Evolutionary conservation across 805 yeast genomes (phyloP).

Genomic region (Kuraishia floccosa): DNA sequence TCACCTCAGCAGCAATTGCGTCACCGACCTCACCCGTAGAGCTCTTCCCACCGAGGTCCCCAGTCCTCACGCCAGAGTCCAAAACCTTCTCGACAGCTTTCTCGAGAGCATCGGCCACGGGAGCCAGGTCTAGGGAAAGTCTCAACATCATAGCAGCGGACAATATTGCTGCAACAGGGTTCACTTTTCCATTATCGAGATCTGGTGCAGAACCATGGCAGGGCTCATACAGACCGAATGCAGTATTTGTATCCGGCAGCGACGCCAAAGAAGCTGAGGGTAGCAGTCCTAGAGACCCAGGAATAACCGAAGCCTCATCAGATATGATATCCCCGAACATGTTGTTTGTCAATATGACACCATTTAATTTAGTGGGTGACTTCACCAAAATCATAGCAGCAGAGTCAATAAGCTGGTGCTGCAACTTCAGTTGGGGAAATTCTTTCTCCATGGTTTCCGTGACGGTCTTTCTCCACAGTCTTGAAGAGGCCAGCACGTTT

Average conservation of each 20-base stretch:
- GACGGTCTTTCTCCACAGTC: slow-evolving; percentile 94
- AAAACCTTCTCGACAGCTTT: slow-evolving; percentile 76
- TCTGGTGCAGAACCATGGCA: slow-evolving; percentile 99
- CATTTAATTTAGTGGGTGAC: slow-evolving; percentile 84
- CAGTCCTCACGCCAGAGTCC: slow-evolving; percentile 81
- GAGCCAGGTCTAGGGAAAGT: slow-evolving; percentile 69
- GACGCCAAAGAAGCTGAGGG: slow-evolving; percentile 97
- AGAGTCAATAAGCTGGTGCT: slow-evolving; percentile 95
- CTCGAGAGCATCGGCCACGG: slow-evolving; percentile 85
- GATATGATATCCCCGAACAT: slow-evolving; percentile 98
- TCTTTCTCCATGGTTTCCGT: slow-evolving; percentile 75
- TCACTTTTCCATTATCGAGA: slow-evolving; percentile 75
- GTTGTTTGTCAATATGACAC: slow-evolving; percentile 85
- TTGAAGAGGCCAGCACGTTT: slow-evolving; percentile 89
- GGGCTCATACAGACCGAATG: slow-evolving; percentile 96
- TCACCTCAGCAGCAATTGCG: slow-evolving; percentile 74
- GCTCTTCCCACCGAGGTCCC: slow-evolving; percentile 78
- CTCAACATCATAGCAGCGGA: slow-evolving; percentile 97
- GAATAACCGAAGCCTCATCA: slow-evolving; percentile 96
- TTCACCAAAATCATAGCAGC: slow-evolving; percentile 97
- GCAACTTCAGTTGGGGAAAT: slow-evolving; percentile 78
- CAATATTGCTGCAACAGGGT: slow-evolving; percentile 90
- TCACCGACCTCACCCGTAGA: slow-evolving; percentile 90
- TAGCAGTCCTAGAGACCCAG: slow-evolving; percentile 91
- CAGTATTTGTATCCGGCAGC: slow-evolving; percentile 88